Evolutionary conservation across 1,284 basidiomycete species (phyloP), one percentile per base, ranked within the genome.

Genomic region (Singerocomus inundabilis): DNA sequence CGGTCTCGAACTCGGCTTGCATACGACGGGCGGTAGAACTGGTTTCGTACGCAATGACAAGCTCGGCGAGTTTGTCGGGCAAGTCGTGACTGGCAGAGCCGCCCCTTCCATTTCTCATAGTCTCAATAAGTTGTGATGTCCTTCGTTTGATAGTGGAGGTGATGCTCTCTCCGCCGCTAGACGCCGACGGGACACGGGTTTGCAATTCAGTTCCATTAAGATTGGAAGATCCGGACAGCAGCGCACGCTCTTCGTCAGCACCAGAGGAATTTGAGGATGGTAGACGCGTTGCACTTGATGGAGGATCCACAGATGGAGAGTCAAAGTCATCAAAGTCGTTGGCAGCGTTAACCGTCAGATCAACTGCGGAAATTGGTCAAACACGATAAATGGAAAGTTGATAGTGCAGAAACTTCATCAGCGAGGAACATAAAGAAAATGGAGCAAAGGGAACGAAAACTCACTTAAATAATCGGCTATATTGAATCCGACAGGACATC

Each of bases 401-500:
- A 10, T 35, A n/a, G n/a, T n/a, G n/a, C n/a, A 36, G 33, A 39
- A 32, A 25, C 21, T 6, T 21, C 9, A 29, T 30, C 21, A n/a
- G 31, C 6, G 46, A 8, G 38, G 8, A 45, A 38, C 38, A 18
- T 25, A 37, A 5, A 48, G 33, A 16, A 26, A 12, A 9, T 11
- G n/a, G 29, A 9, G 36, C 24, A 35, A 26, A 44, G 40, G 43
- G 39, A 15, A 43, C 16, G 6, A 29, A 29, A 29, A 79, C 87
- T 53, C 64, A 92, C 91, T 97, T 53, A 97, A 72, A 68, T 86
- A 96, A 70, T 99, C 96, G 0, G 94, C 95, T 59, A 98, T 90
- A 66, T 99, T 99, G 72, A 94, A 98, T 0, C 96, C 96, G n/a
- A 84, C 74, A 8, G 96, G 96, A 66, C 96, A 99, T 0, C 85